Evolutionary conservation across 129 eudicot genomes (phyloP).

Genomic region (Centella asiatica): DNA sequence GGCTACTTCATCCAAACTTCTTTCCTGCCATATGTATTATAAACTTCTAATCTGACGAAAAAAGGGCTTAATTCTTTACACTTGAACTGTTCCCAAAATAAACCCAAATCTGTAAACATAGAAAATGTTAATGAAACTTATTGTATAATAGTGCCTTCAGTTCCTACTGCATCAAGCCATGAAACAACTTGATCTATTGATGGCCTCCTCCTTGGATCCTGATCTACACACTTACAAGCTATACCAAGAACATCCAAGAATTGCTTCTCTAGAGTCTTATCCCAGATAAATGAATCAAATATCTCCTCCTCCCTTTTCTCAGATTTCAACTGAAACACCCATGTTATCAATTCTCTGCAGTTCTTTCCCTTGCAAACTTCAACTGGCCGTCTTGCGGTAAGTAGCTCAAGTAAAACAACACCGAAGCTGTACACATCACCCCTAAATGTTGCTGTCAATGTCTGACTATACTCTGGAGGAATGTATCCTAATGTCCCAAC

Average conservation of each 20-base stretch:
- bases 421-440: conserved; percentile 98
- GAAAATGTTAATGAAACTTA: conserved; percentile 2
- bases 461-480: conserved; percentile 91
- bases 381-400: conserved; percentile 83
- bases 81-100: neutral
- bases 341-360: conserved; percentile 77
- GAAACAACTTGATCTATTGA: conserved; percentile 79
- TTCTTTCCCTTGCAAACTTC: conserved; percentile 93
- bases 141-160: conserved; percentile 11
- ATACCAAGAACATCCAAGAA: conserved; percentile 63
- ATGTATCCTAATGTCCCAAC: conserved; percentile 97
- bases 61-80: conserved; percentile 7
- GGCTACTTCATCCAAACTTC: neutral
- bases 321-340: conserved; percentile 82
- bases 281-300: conserved; percentile 57
- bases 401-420: conserved; percentile 80
- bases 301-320: conserved; percentile 62
- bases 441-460: conserved; percentile 76
- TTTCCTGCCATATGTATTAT: neutral
- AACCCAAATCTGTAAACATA: conserved; percentile 1
- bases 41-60: neutral
- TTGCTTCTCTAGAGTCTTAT: conserved; percentile 54
- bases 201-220: conserved; percentile 75
- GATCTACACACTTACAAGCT: conserved; percentile 80
- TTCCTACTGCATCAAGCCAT: conserved; percentile 67